Conservation (phyloP, 192 early-diverging fungal genomes). For the Coemansia erecta region DNA sequence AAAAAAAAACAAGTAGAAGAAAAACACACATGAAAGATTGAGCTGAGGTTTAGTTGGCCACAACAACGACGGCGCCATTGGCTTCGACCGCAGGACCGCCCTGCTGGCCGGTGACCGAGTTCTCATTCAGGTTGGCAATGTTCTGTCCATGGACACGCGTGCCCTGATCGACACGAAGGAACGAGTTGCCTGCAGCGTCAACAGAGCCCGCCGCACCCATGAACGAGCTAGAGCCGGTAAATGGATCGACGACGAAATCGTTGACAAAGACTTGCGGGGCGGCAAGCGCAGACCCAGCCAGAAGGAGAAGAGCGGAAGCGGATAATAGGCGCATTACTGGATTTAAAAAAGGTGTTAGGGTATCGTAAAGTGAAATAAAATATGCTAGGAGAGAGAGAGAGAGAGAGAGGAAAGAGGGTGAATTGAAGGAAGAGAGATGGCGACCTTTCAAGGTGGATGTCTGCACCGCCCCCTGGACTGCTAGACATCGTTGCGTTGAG, state of each 20-base stretch:
- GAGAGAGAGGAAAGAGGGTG: not conserved
- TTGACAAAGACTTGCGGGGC: constrained; percentile 24
- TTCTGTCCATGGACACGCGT: constrained; percentile 33
- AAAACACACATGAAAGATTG: too few species aligned
- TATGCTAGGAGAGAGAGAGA: not conserved
- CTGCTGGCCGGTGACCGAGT: constrained; percentile 30
- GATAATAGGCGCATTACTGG: constrained; percentile 1
- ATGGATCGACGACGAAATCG: constrained; percentile 14
- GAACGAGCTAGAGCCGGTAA: constrained; percentile 27
- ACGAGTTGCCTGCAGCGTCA: constrained; percentile 36
- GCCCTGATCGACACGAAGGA: constrained; percentile 38
- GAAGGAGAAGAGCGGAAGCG: not conserved
- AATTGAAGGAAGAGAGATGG: too few species aligned
- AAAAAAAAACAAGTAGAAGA: constrained; percentile 7
- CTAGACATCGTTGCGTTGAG: too few species aligned
- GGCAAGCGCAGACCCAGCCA: constrained; percentile 7
- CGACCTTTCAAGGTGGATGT: too few species aligned
- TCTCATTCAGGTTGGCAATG: constrained; percentile 24
- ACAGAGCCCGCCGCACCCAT: constrained; percentile 6
- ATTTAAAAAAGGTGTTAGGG: not conserved
- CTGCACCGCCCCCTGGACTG: too few species aligned
- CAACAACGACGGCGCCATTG: constrained; percentile 25
- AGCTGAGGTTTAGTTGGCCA: not conserved
- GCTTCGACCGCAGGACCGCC: constrained; percentile 36
- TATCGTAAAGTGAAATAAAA: not conserved